Percentiles rank a stretch among this genome's conserved stretches.
These are phyloP conservation scores for Colletotrichum coccodes DNA, from an alignment of 2,329 filamentous ascomycete genomes.

Conservation along the genomic window DNA sequence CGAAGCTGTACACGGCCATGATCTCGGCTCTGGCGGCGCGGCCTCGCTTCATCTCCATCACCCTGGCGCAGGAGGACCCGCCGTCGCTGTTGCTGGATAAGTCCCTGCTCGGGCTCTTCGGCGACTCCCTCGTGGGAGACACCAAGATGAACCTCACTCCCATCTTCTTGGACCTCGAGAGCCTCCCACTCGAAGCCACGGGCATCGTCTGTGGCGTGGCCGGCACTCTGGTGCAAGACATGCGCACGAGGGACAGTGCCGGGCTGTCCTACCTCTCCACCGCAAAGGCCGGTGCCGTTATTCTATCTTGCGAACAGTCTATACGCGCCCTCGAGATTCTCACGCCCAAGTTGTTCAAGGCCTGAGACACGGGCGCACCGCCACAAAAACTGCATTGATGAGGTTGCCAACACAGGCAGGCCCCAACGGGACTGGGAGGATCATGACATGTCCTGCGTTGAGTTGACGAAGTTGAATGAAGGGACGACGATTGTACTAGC, in stretches of 20 bases:
- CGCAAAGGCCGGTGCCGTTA: slow-evolving; percentile 87
- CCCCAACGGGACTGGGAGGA: not conserved
- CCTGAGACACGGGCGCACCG: not conserved
- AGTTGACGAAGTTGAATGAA: slow-evolving; percentile 23
- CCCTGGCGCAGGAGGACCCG: slow-evolving; percentile 77
- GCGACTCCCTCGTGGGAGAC: slow-evolving; percentile 79
- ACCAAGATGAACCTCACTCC: slow-evolving; percentile 80
- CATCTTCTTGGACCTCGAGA: slow-evolving; percentile 86
- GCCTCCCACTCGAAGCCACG: slow-evolving; percentile 86
- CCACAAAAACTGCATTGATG: not conserved
- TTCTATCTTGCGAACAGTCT: slow-evolving; percentile 80
- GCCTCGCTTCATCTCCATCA: slow-evolving; percentile 79
- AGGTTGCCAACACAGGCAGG: not conserved
- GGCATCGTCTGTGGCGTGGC: slow-evolving; percentile 97
- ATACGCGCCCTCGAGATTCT: slow-evolving; percentile 79
- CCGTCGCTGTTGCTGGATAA: slow-evolving; percentile 80
- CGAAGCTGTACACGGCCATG: slow-evolving; percentile 71
- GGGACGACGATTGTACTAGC: slow-evolving; percentile 24
- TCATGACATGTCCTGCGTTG: not conserved
- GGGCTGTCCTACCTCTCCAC: slow-evolving; percentile 94
- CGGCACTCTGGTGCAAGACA: slow-evolving; percentile 80
- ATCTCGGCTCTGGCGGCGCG: slow-evolving; percentile 69
- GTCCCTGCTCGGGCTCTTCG: slow-evolving; percentile 71
- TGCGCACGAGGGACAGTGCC: slow-evolving; percentile 64
- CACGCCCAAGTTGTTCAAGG: slow-evolving; percentile 57